Conservation (phyloP, 2,329 filamentous ascomycete species). For the Aureobasidium vineae region DNA sequence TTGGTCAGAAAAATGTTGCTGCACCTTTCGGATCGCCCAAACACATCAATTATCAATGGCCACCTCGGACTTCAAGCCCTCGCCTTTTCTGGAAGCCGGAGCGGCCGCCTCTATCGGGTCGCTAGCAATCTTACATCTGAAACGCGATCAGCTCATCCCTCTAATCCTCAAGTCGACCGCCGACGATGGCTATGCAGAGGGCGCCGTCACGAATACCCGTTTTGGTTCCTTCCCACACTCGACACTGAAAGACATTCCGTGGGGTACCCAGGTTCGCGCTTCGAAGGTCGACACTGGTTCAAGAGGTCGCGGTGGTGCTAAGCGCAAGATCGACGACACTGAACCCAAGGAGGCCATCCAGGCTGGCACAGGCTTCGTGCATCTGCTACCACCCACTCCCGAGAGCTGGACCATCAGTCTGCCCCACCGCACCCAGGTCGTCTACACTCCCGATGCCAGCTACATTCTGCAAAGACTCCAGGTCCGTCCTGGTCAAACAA, state of each 20-base stretch:
- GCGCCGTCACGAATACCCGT: constrained; percentile 72
- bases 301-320: constrained; percentile 59
- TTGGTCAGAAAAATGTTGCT: constrained; percentile 7
- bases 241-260: constrained; percentile 65
- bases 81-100: constrained; percentile 77
- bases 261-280: constrained; percentile 89
- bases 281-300: constrained; percentile 89
- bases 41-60: constrained; percentile 24
- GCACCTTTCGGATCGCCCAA: not conserved
- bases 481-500: constrained; percentile 66
- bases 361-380: constrained; percentile 68
- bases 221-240: constrained; percentile 71
- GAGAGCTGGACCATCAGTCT: constrained; percentile 79
- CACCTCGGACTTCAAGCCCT: constrained; percentile 41
- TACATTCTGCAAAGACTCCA: constrained; percentile 76
- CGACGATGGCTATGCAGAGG: constrained; percentile 44
- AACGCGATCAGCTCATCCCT: constrained; percentile 79
- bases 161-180: constrained; percentile 54
- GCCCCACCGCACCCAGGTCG: constrained; percentile 79
- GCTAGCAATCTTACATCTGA: constrained; percentile 83
- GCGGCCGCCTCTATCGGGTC: constrained; percentile 60
- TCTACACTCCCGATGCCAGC: constrained; percentile 84
- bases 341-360: constrained; percentile 49
- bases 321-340: constrained; percentile 54
- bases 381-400: constrained; percentile 74